These are phyloP conservation scores for Wickerhamomyces queroliae DNA, from an alignment of 805 yeast species.

Conservation along the genomic window DNA sequence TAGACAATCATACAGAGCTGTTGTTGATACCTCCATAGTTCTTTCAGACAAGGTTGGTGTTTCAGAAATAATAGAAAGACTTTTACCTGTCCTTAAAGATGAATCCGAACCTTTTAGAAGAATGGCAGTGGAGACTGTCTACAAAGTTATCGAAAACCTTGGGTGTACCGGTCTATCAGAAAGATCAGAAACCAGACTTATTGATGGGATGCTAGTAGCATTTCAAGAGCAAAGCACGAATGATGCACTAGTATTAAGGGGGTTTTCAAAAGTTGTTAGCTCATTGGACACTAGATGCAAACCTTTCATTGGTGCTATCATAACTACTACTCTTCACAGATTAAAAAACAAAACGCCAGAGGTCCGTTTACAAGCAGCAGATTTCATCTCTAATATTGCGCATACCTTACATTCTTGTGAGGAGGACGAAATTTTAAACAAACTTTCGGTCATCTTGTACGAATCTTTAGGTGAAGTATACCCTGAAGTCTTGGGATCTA, in stretches of 20 bases:
- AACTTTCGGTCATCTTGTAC: conserved; percentile 69
- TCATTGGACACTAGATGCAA: conserved; percentile 59
- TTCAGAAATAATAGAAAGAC: conserved; percentile 47
- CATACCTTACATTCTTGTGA: conserved; percentile 61
- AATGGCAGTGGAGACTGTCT: conserved; percentile 72
- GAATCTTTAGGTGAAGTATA: conserved; percentile 93
- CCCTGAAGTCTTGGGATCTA: conserved; percentile 89
- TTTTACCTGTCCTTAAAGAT: conserved; percentile 64
- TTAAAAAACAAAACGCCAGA: conserved; percentile 65
- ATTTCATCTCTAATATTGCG: conserved; percentile 60
- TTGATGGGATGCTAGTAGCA: conserved; percentile 77
- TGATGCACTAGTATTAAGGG: conserved; percentile 50
- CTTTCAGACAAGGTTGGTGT: conserved; percentile 67
- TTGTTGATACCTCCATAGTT: conserved; percentile 65
- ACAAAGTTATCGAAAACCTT: conserved; percentile 41
- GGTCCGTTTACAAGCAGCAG: conserved; percentile 81
- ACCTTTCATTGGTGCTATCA: conserved; percentile 68
- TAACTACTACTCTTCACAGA: conserved; percentile 67
- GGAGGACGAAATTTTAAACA: conserved; percentile 56
- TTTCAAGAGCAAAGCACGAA: conserved; percentile 71
- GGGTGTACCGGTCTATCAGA: conserved; percentile 60
- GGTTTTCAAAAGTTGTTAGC: conserved; percentile 57
- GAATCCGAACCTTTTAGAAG: conserved; percentile 74
- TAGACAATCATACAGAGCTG: conserved; percentile 46
- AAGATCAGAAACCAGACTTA: conserved; percentile 52